A percentile compares a stretch with the other conserved stretches of the same genome.
These are phyloP conservation scores for Colletotrichum nymphaeae DNA, from an alignment of 2,329 filamentous ascomycete species.

Conservation along the genomic window DNA sequence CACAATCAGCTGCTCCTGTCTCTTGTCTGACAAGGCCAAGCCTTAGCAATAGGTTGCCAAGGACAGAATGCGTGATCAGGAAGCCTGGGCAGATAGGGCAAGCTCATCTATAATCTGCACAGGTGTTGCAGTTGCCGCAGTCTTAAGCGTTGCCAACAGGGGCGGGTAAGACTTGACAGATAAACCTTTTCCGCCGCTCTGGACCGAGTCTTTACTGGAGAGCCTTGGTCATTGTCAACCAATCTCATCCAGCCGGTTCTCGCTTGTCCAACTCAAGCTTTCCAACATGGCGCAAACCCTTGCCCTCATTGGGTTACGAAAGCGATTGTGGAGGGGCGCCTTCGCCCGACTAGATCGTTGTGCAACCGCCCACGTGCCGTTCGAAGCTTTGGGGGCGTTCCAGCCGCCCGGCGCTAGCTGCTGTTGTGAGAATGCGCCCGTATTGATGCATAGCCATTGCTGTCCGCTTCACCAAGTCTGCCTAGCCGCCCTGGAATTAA, in stretches of 20 bases:
- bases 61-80: background rate
- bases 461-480: background rate
- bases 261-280: background rate
- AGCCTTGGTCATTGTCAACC: background rate
- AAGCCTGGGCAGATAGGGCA: background rate
- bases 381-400: conserved; percentile 19
- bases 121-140: background rate
- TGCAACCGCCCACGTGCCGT: background rate
- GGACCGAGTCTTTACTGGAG: background rate
- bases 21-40: background rate
- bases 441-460: background rate
- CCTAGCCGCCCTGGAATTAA: conserved; percentile 16
- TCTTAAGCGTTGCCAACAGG: background rate
- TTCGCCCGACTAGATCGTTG: conserved; percentile 26
- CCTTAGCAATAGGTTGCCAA: background rate
- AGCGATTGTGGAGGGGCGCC: background rate
- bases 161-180: background rate
- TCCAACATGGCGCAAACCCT: background rate
- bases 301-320: background rate
- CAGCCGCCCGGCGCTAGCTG: background rate
- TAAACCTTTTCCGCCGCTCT: background rate
- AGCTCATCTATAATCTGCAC: background rate
- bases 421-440: background rate
- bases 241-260: background rate
- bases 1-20: background rate